A percentile compares a stretch with the other conserved stretches of the same genome.
phyloP scores from a whole-genome alignment of 495 filamentous ascomycete genomes.

The Cercophora scortea region DNA sequence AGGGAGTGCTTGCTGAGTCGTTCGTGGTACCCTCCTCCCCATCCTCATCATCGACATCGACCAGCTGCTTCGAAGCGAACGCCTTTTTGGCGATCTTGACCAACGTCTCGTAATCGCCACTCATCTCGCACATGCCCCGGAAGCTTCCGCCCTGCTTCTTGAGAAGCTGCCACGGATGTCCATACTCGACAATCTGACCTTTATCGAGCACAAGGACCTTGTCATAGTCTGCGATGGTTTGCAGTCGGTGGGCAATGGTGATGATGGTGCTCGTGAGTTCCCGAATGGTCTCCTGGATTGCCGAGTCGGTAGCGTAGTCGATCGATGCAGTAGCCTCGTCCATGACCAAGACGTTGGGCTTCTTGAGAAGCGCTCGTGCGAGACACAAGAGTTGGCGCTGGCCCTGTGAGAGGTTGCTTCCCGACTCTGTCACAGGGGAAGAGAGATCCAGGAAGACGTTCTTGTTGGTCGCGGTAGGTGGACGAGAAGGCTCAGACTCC shows the following conservation, averaged over 20 bases:
- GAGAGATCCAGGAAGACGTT: conserved; percentile 89
- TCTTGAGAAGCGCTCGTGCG: conserved; percentile 86
- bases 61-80: conserved; percentile 33
- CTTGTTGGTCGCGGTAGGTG: conserved; percentile 60
- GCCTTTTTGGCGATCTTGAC: conserved; percentile 66
- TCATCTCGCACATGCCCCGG: conserved; percentile 90
- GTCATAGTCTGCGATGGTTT: conserved; percentile 96
- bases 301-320: conserved; percentile 90
- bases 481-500: conserved; percentile 13
- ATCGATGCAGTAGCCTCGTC: conserved; percentile 98
- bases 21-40: conserved; percentile 3
- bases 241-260: conserved; percentile 95
- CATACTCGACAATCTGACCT: conserved; percentile 80
- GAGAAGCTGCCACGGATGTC: conserved; percentile 74
- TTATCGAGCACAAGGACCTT: conserved; percentile 96
- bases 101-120: conserved; percentile 72
- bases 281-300: conserved; percentile 92
- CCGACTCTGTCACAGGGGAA: conserved; percentile 81
- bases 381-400: conserved; percentile 94
- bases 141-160: conserved; percentile 63
- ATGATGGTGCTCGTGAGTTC: conserved; percentile 90
- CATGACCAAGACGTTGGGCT: conserved; percentile 90
- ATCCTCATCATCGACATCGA: conserved; percentile 27
- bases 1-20: background rate
- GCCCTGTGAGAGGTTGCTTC: conserved; percentile 93